These are phyloP conservation scores for Geotrichum histeridarum DNA, from an alignment of 1,139 yeast species.

Conservation along the genomic window DNA sequence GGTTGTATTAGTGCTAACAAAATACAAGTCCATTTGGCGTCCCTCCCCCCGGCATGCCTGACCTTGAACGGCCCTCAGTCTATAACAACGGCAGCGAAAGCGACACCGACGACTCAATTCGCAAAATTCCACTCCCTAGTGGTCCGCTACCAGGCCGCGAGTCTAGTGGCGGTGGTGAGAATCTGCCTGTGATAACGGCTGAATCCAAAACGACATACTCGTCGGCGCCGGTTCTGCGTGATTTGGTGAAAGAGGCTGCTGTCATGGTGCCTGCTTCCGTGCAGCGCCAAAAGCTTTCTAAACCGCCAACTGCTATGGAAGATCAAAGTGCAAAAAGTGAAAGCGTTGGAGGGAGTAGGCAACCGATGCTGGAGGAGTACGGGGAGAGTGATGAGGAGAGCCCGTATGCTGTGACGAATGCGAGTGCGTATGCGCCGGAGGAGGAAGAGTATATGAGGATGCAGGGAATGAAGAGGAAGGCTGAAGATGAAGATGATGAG, in stretches of 20 bases:
- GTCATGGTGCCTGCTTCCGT: conserved; percentile 27
- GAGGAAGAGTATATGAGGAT: conserved; percentile 12
- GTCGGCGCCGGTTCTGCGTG: conserved; percentile 28
- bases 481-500: too few species aligned
- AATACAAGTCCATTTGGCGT: conserved; percentile 29
- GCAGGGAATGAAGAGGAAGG: not conserved
- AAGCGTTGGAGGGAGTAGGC: not conserved
- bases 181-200: conserved; percentile 14
- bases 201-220: conserved; percentile 27
- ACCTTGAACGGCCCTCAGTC: conserved; percentile 16
- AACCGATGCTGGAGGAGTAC: conserved; percentile 12
- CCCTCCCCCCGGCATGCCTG: conserved; percentile 28
- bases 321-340: not conserved
- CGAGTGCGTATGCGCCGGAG: conserved; percentile 13
- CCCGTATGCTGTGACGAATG: conserved; percentile 12
- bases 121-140: conserved; percentile 27
- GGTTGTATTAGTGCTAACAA: too few species aligned
- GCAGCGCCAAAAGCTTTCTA: conserved; percentile 14
- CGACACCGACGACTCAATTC: conserved; percentile 25
- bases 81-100: conserved; percentile 20
- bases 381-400: conserved; percentile 10
- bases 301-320: not conserved
- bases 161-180: not conserved
- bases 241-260: conserved; percentile 26
- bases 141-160: conserved; percentile 19